phyloP scores from a whole-genome alignment of 306 rosid species.

The Chamaecrista fasciculata region DNA sequence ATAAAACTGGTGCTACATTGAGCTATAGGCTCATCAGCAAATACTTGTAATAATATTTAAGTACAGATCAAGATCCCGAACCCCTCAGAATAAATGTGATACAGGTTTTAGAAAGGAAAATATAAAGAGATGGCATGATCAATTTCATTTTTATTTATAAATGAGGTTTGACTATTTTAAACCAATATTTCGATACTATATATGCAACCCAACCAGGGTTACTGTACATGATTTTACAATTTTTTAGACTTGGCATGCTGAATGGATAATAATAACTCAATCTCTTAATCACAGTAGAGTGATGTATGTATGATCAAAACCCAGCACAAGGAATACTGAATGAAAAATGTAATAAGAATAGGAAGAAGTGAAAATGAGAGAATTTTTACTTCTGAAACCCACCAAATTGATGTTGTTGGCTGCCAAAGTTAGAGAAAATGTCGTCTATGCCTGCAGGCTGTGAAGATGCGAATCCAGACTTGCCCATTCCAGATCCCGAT shows the following conservation, averaged over 20 bases:
- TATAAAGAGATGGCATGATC: no score
- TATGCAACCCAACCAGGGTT: slow-evolving; percentile 24
- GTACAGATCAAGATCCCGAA: no score
- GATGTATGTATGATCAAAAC: slow-evolving; percentile 37
- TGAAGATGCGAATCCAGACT: slow-evolving; percentile 55
- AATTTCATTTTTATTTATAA: not conserved
- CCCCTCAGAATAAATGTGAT: no score
- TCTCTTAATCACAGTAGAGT: slow-evolving; percentile 16
- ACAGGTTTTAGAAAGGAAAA: no score
- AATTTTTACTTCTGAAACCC: slow-evolving; percentile 70
- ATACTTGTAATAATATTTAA: no score
- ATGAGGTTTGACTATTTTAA: not conserved
- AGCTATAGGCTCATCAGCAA: no score
- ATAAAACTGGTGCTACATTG: no score
- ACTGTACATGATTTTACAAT: slow-evolving; percentile 21
- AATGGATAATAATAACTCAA: slow-evolving; percentile 11
- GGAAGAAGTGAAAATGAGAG: slow-evolving; percentile 8
- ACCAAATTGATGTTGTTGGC: slow-evolving; percentile 69
- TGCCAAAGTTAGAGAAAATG: slow-evolving; percentile 57
- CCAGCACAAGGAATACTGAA: slow-evolving; percentile 37
- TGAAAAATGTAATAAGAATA: slow-evolving; percentile 1
- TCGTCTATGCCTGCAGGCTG: slow-evolving; percentile 52
- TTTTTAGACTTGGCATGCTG: not conserved
- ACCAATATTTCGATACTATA: slow-evolving; percentile 27
- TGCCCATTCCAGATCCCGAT: slow-evolving; percentile 77